phyloP scores from a whole-genome alignment of 495 filamentous ascomycete species.

The Trichodelitschia bisporula region DNA sequence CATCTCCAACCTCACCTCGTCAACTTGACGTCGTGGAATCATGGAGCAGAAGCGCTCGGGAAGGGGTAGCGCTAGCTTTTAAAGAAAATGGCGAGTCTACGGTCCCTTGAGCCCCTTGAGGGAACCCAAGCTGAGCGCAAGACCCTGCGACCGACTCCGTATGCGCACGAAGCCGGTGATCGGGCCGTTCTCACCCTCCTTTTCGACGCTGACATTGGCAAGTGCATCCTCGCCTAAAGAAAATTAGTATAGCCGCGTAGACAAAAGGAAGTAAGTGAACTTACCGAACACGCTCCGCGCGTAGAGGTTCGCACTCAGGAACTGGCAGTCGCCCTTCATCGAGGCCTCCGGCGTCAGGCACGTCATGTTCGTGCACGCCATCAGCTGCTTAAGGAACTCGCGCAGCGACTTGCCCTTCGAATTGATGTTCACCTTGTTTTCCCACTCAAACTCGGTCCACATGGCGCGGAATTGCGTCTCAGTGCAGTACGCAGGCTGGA shows the following conservation, averaged over 20 bases:
- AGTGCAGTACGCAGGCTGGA: slow-evolving; percentile 85
- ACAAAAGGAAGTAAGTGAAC: slow-evolving; percentile 14
- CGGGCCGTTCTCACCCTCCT: slow-evolving; percentile 84
- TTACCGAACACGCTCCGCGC: slow-evolving; percentile 96
- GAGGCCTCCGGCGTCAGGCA: slow-evolving; percentile 92
- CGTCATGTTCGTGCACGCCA: slow-evolving; percentile 97
- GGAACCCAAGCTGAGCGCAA: slow-evolving; percentile 81
- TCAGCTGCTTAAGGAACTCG: slow-evolving; percentile 82
- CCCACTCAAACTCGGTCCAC: slow-evolving; percentile 99
- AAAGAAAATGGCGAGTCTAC: neutral
- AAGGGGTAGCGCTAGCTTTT: no score
- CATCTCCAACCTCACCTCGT: no score
- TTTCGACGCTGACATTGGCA: slow-evolving; percentile 93
- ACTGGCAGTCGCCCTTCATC: slow-evolving; percentile 92
- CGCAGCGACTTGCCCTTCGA: slow-evolving; percentile 81
- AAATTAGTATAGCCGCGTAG: no score
- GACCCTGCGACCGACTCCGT: slow-evolving; percentile 85
- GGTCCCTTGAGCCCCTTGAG: slow-evolving; percentile 84
- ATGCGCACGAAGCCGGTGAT: slow-evolving; percentile 98
- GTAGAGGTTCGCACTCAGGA: slow-evolving; percentile 92
- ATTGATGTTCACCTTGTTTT: slow-evolving; percentile 99
- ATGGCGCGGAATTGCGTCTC: slow-evolving; percentile 98
- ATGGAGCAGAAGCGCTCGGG: no score
- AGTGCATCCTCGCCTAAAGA: slow-evolving; percentile 92
- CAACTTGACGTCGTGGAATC: no score